A percentile compares a stretch with the other conserved stretches of the same genome.
Evolutionary conservation across 441 rosid species (phyloP).

Genomic region (Erodium trifolium): DNA sequence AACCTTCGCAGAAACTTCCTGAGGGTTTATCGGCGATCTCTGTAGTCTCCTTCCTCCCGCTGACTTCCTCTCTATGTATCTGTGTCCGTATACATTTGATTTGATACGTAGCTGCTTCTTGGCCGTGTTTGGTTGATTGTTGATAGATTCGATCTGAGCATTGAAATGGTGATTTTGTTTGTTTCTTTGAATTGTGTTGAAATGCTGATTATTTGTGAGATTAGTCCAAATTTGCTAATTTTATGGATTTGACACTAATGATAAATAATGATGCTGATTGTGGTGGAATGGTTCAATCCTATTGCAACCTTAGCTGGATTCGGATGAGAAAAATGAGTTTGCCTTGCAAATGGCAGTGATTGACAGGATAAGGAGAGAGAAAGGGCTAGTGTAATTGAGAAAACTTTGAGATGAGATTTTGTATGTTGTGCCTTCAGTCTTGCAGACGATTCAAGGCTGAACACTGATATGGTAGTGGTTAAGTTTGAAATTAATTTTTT

Average conservation of each 20-base stretch:
- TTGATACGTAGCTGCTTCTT: background rate
- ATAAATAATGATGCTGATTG: background rate
- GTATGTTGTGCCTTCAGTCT: background rate
- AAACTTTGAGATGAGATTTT: background rate
- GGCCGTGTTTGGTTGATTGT: background rate
- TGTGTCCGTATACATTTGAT: background rate
- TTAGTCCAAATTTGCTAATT: background rate
- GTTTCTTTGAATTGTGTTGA: background rate
- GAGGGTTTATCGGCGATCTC: conserved; percentile 8
- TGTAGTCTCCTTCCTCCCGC: background rate
- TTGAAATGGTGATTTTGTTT: background rate
- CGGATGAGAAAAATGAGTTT: background rate
- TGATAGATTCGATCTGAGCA: background rate
- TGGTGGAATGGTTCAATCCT: background rate
- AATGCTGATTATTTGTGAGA: background rate
- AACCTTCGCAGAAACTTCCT: conserved; percentile 3
- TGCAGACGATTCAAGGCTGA: background rate
- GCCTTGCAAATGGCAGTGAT: background rate
- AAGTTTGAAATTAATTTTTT: background rate
- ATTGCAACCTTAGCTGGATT: background rate
- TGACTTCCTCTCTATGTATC: background rate
- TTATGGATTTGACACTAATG: background rate
- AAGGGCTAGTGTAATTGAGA: too few species aligned
- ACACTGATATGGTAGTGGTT: background rate
- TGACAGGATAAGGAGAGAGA: background rate